Evolutionary conservation across 164 flowering plant species (phyloP), one percentile per base, ranked within the genome.

Genomic region (Aristolochia fimbriata): DNA sequence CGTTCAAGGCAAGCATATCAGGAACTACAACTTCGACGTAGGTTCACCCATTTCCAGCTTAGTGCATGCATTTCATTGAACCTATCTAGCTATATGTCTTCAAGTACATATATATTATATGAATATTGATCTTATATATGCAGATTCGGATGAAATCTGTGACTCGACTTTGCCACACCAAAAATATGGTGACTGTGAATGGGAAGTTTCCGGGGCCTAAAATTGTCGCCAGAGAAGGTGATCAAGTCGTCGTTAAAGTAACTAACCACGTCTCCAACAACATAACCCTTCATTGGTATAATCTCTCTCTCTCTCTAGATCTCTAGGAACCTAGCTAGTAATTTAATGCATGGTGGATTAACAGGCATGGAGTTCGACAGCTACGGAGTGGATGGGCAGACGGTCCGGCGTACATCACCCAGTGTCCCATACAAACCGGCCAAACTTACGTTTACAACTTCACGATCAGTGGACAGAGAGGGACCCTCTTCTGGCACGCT

Each of bases 341-440:
- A n/a, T n/a, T n/a, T n/a, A n/a, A n/a, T n/a, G n/a, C n/a, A 16
- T 59, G 49, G 8, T 57, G 30, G 58, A 47, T 19, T 13, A 12
- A 54, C 64, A 76, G 84, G 84, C 82, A 78, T 63, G 82, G 84
- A 37, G 46, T 78, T 22, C 55, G 82, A 15, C 85, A 81, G 53
- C 62, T 81, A 0, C 63, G 47, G 24, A 78, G 70, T 20, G 85
- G 81, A 51, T 81, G 82, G 85, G 70, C 77, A 10, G 85, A 81
- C 66, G 85, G 85, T 24, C 85, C 82, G 2, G 68, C 77, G 2
- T 81, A 81, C 52, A 63, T 81, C 12, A 81, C 84, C 9, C 84
- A 81, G 49, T 81, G 85, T 60, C 85, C 83, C 14, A 80, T 81
- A 49, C 85, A 71, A 48, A 77, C 74, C 2, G 73, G 70, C 22